Percentiles rank a stretch among this genome's conserved stretches.
Evolutionary conservation across 2,329 filamentous ascomycete species (phyloP).

Genomic region (Fusarium agapanthi): DNA sequence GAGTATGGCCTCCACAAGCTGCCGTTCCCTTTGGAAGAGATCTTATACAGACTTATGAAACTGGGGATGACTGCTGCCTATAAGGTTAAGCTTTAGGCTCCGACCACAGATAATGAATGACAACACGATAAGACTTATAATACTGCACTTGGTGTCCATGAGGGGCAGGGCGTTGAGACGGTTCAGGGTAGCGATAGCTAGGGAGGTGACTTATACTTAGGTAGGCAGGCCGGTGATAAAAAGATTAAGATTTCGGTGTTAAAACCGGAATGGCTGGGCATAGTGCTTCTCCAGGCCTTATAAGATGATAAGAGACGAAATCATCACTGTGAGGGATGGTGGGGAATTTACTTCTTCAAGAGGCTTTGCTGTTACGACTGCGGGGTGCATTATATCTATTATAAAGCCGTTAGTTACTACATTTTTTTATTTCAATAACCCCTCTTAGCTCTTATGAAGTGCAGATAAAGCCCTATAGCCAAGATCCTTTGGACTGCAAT

Average conservation of each 20-base stretch:
- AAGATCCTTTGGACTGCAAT: not conserved
- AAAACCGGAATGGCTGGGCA: rapidly evolving
- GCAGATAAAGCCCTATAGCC: not conserved
- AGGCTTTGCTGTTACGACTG: rapidly evolving
- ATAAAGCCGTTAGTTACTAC: no score
- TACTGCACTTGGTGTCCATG: no score
- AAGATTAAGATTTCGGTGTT: rapidly evolving
- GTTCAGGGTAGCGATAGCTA: not conserved
- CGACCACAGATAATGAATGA: no score
- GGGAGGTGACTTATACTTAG: not conserved
- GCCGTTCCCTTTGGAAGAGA: no score
- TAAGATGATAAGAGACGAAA: not conserved
- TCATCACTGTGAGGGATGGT: not conserved
- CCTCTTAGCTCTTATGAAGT: not conserved
- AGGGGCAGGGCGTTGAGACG: not conserved
- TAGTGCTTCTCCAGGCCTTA: not conserved
- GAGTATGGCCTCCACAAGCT: no score
- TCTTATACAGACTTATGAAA: no score
- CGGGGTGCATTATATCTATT: not conserved
- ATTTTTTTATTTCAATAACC: not conserved
- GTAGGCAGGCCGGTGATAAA: not conserved
- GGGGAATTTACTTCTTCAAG: rapidly evolving
- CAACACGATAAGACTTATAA: no score
- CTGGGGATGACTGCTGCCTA: no score
- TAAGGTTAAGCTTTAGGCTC: no score